These are phyloP conservation scores for Suillus ampliporus DNA, from an alignment of 768 basidiomycete species.

Conservation along the genomic window DNA sequence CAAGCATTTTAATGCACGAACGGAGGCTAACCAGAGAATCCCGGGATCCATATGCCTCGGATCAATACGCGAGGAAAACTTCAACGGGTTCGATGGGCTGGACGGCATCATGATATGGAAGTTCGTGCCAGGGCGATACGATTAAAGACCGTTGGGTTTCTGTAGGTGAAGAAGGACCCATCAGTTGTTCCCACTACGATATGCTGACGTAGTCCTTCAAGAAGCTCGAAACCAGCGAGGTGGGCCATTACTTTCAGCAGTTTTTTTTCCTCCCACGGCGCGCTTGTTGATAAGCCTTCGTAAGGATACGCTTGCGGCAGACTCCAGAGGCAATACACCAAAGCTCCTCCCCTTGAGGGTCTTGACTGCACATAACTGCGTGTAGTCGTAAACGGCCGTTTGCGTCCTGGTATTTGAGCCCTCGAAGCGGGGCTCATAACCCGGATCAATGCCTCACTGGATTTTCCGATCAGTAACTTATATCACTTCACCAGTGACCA, in stretches of 20 bases:
- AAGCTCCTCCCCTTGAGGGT: background rate
- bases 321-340: background rate
- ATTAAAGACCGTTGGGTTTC: background rate
- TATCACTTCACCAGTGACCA: too few relatives aligned
- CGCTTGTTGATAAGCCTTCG: background rate
- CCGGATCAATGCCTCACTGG: background rate
- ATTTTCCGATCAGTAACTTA: too few relatives aligned
- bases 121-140: background rate
- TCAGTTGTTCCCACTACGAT: background rate
- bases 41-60: background rate
- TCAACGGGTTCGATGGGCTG: background rate
- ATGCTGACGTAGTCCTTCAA: background rate
- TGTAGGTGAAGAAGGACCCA: background rate
- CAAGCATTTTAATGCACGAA: background rate
- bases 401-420: background rate
- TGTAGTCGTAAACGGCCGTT: background rate
- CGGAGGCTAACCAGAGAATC: background rate
- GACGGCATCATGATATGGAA: background rate
- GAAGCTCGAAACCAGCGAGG: too few relatives aligned
- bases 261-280: background rate
- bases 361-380: background rate
- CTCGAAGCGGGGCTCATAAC: background rate
- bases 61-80: background rate
- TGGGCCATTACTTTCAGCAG: too few relatives aligned
- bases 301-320: background rate